Percentiles rank a stretch among this genome's conserved stretches.
These are phyloP conservation scores for Gymnopilus dilepis DNA, from an alignment of 768 basidiomycete species.

Conservation along the genomic window DNA sequence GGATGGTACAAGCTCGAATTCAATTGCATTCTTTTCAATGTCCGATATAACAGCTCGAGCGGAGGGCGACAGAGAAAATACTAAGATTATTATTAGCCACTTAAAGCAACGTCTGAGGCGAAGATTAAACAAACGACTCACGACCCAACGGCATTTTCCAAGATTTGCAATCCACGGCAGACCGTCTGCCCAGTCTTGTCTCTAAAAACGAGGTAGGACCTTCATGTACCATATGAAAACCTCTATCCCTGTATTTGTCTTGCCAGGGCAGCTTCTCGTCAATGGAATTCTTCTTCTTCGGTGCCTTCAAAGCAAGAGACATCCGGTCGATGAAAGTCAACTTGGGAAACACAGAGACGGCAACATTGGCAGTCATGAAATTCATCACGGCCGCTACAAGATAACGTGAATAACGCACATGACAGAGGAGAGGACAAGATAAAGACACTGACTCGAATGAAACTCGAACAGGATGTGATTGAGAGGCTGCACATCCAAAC, in stretches of 20 bases:
- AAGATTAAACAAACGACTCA: background rate
- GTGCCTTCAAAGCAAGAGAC: background rate
- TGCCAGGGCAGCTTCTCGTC: background rate
- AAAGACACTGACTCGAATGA: conserved; percentile 4
- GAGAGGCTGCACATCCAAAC: background rate
- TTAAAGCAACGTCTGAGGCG: too few species aligned
- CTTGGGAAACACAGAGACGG: conserved; percentile 11
- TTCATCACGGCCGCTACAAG: conserved; percentile 11
- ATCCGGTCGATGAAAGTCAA: background rate
- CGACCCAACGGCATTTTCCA: background rate
- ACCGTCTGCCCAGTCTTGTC: background rate
- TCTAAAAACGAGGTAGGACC: background rate
- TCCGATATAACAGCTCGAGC: too few species aligned
- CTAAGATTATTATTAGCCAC: too few species aligned
- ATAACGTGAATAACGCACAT: too few species aligned
- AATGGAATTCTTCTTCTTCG: too few species aligned
- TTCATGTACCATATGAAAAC: background rate
- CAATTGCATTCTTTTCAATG: too few species aligned
- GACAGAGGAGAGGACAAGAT: background rate
- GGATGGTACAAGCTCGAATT: too few species aligned
- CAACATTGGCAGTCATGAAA: conserved; percentile 4
- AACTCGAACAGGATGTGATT: background rate
- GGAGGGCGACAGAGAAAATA: too few species aligned
- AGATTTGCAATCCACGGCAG: background rate
- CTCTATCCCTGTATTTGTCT: background rate